Evolutionary conservation across 805 yeast species (phyloP).

Genomic region (Saccharomycopsis guyanensis): DNA sequence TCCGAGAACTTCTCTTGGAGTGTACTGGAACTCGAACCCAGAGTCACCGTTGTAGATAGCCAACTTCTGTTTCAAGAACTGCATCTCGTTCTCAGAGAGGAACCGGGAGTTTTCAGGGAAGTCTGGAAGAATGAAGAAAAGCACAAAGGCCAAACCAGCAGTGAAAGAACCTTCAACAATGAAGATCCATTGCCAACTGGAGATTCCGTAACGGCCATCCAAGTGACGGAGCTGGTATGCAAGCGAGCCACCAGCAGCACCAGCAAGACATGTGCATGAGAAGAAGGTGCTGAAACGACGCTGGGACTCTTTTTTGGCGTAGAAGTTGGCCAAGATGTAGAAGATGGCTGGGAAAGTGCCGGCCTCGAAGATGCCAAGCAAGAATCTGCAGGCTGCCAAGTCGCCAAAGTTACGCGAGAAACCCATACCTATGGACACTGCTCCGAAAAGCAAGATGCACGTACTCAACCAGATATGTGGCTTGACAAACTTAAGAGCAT

Average conservation of each 20-base stretch:
- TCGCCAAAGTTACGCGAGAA: slow-evolving; percentile 51
- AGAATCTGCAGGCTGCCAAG: slow-evolving; percentile 52
- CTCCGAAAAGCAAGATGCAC: slow-evolving; percentile 56
- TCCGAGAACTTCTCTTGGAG: slow-evolving; percentile 35
- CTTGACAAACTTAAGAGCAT: slow-evolving; percentile 44
- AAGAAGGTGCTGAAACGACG: slow-evolving; percentile 63
- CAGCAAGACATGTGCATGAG: slow-evolving; percentile 65
- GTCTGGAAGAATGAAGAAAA: slow-evolving; percentile 50
- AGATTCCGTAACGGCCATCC: slow-evolving; percentile 34
- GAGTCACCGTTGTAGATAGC: slow-evolving; percentile 45
- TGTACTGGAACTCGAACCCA: slow-evolving; percentile 41
- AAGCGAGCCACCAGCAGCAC: slow-evolving; percentile 71
- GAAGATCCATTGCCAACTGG: slow-evolving; percentile 46
- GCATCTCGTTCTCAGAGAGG: slow-evolving; percentile 43
- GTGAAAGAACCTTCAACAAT: slow-evolving; percentile 40
- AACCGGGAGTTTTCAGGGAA: slow-evolving; percentile 65
- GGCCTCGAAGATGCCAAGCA: slow-evolving; percentile 62
- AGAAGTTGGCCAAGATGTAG: slow-evolving; percentile 60
- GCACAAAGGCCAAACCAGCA: slow-evolving; percentile 27
- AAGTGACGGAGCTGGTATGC: slow-evolving; percentile 57
- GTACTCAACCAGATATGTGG: slow-evolving; percentile 60
- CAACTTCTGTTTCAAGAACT: slow-evolving; percentile 50
- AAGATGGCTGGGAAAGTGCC: slow-evolving; percentile 73
- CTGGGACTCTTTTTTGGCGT: slow-evolving; percentile 58
- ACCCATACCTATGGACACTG: slow-evolving; percentile 58